Conservation (phyloP, 179 eudicot genomes). For the Patellifolia procumbens region DNA sequence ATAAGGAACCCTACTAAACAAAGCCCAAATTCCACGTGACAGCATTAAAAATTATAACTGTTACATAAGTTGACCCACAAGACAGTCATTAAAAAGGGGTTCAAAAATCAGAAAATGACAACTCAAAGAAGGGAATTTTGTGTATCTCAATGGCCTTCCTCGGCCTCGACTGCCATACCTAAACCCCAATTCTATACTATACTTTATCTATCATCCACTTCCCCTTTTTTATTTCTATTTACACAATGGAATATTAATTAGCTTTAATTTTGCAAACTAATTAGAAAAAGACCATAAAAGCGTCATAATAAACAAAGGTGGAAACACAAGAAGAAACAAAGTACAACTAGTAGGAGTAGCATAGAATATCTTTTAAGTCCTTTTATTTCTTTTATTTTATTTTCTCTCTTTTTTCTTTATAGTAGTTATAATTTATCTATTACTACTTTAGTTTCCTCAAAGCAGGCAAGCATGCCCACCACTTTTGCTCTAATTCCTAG, state of each 20-base stretch:
- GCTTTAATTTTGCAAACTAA: background rate
- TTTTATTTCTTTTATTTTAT: background rate
- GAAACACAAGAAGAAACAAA: conserved; percentile 22
- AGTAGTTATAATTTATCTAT: background rate
- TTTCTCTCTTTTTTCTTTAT: background rate
- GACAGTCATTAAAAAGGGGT: background rate
- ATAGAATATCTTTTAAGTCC: no score
- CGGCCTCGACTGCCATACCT: background rate
- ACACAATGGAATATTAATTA: background rate
- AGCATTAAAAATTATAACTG: background rate
- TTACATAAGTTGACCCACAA: background rate
- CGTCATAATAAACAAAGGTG: conserved; percentile 10
- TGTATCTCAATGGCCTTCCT: background rate
- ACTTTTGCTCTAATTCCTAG: conserved; percentile 16
- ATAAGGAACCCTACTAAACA: background rate
- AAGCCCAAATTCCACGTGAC: conserved; percentile 10
- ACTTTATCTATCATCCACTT: background rate
- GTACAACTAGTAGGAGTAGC: background rate
- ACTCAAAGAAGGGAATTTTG: conserved; percentile 9
- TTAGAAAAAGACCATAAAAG: background rate
- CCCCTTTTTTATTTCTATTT: background rate
- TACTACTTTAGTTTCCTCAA: background rate
- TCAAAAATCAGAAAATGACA: conserved; percentile 16
- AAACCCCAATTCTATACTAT: background rate
- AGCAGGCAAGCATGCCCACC: conserved; percentile 33